phyloP scores from a whole-genome alignment of 2,329 filamentous ascomycete species.

The Pseudogymnoascus destructans region DNA sequence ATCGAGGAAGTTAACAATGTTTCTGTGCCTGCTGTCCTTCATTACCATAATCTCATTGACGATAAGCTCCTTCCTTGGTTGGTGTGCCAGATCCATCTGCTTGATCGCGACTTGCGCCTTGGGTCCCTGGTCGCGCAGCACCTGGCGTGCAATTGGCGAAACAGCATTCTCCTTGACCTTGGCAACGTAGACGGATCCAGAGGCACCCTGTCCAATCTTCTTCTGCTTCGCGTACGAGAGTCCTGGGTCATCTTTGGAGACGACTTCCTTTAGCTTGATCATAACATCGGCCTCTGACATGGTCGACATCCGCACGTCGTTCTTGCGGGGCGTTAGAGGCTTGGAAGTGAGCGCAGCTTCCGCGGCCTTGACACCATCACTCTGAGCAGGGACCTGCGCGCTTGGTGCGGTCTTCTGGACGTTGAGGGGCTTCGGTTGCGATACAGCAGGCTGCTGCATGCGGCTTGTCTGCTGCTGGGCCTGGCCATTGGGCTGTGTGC shows the following conservation, averaged over 20 bases:
- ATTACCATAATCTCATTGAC: slow-evolving; percentile 99
- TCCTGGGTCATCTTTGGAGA: slow-evolving; percentile 89
- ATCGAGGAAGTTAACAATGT: slow-evolving; percentile 98
- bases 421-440: slow-evolving; percentile 61
- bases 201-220: slow-evolving; percentile 98
- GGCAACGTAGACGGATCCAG: slow-evolving; percentile 93
- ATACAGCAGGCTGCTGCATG: slow-evolving; percentile 38
- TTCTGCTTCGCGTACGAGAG: slow-evolving; percentile 98
- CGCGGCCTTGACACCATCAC: slow-evolving; percentile 71
- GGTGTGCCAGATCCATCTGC: slow-evolving; percentile 97
- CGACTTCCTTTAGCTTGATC: slow-evolving; percentile 85
- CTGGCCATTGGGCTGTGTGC: slow-evolving; percentile 36
- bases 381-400: slow-evolving; percentile 31
- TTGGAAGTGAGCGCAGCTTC: slow-evolving; percentile 83
- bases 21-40: slow-evolving; percentile 96
- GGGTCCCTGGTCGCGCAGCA: slow-evolving; percentile 66
- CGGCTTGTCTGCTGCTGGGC: slow-evolving; percentile 35
- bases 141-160: slow-evolving; percentile 65
- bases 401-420: slow-evolving; percentile 38
- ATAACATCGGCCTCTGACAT: slow-evolving; percentile 98
- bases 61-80: slow-evolving; percentile 94
- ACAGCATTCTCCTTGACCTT: slow-evolving; percentile 80
- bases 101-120: slow-evolving; percentile 94
- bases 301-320: slow-evolving; percentile 95
- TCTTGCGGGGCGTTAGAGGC: slow-evolving; percentile 56